Evolutionary conservation across 1,284 basidiomycete species (phyloP).

Genomic region (Rhodotorula sp.): DNA sequence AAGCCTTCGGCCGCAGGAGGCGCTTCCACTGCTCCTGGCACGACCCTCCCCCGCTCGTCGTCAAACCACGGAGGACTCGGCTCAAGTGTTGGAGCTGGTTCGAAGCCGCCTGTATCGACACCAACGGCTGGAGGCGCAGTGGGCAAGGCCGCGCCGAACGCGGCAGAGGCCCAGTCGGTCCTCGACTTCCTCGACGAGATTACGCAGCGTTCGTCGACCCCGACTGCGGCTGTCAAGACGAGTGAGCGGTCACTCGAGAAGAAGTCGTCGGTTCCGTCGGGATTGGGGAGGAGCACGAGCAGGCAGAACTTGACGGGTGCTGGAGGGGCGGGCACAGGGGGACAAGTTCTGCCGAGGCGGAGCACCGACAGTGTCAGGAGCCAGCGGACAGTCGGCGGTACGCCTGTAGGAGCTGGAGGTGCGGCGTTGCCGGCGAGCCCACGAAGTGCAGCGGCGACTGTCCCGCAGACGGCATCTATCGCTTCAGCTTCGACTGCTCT

Average conservation of each 20-base stretch:
- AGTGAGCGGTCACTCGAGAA: conserved; percentile 35
- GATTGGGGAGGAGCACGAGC: conserved; percentile 16
- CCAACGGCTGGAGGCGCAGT: conserved; percentile 3
- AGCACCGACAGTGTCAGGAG: conserved; percentile 32
- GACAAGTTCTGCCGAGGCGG: conserved; percentile 4
- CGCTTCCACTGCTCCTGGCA: not conserved
- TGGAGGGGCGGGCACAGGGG: not conserved
- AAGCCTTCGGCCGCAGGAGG: not conserved
- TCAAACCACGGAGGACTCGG: conserved; percentile 3
- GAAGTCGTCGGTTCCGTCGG: not conserved
- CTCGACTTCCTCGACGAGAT: conserved; percentile 92
- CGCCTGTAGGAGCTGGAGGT: not conserved
- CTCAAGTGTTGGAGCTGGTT: not conserved
- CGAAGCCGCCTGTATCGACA: not conserved
- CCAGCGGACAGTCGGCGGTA: not conserved
- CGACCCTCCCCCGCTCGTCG: conserved; percentile 20
- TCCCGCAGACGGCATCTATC: not conserved
- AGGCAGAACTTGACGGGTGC: conserved; percentile 11
- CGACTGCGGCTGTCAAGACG: conserved; percentile 24
- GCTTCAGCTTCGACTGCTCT: not conserved
- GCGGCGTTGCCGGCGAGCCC: no score
- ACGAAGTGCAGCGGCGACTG: not conserved
- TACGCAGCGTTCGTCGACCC: conserved; percentile 64
- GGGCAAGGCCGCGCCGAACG: conserved; percentile 32
- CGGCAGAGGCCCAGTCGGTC: conserved; percentile 61